phyloP scores from a whole-genome alignment of 805 yeast genomes.

The Metschnikowia continentalis region DNA sequence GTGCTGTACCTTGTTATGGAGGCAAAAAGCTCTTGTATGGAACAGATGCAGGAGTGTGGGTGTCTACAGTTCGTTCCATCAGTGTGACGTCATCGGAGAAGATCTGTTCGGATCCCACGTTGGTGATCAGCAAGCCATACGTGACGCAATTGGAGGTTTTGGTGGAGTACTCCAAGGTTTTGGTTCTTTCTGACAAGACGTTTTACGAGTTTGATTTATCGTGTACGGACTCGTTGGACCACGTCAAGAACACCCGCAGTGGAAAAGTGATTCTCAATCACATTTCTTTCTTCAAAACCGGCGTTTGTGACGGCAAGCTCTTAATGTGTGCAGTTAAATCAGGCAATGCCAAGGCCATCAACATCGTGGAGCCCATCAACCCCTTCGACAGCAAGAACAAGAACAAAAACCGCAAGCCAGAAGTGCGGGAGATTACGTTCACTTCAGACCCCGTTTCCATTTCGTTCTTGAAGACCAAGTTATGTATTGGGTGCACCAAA shows the following conservation, averaged over 20 bases:
- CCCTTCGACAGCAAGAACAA: conserved; percentile 60
- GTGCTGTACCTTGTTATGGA: conserved; percentile 92
- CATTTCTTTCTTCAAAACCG: conserved; percentile 86
- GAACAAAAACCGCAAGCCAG: conserved; percentile 60
- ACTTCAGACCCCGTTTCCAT: conserved; percentile 88
- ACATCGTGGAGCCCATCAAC: conserved; percentile 86
- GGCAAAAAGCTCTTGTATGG: conserved; percentile 89
- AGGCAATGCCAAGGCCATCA: conserved; percentile 72
- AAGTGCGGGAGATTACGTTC: conserved; percentile 71
- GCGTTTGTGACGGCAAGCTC: conserved; percentile 85
- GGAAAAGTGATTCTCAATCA: conserved; percentile 82
- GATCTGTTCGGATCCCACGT: conserved; percentile 66
- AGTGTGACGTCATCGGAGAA: conserved; percentile 45
- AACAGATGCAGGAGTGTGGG: conserved; percentile 85
- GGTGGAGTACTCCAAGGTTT: conserved; percentile 82
- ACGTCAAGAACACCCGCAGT: conserved; percentile 50
- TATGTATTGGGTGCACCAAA: conserved; percentile 93
- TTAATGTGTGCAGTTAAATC: conserved; percentile 85
- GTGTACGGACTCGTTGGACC: conserved; percentile 46
- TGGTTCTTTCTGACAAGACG: conserved; percentile 78
- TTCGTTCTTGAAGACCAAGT: conserved; percentile 79
- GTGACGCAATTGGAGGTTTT: conserved; percentile 87
- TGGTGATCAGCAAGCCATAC: conserved; percentile 67
- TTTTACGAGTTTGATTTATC: conserved; percentile 69
- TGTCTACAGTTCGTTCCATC: conserved; percentile 63